Base-by-base conservation (phyloP, 306 rosid species). In the Cicer judaicum region DNA sequence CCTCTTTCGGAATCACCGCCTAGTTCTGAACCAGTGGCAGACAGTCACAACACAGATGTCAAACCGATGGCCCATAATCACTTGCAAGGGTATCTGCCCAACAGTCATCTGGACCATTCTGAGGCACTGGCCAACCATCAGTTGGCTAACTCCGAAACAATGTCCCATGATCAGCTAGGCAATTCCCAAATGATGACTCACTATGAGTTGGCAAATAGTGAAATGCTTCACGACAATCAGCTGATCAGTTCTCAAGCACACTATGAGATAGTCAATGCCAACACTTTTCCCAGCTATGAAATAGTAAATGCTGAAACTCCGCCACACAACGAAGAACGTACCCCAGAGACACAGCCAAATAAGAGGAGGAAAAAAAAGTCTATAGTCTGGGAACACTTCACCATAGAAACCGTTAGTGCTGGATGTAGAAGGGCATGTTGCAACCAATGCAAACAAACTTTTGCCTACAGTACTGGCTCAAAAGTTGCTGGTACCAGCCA, bases 401-500 rank as follows among this genome's bases (percentile, higher is more conserved):
- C 98, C 66, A 93, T 93, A 55, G 98, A 91, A 82, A 82, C 79
- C 11, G 88, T 93, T 36, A 80, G 96, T 81, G 57, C 89, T 82
- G 98, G 85, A 61, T 89, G 96, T 80, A 84, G 98, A 84, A 89
- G 98, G 77, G 98, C 98, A 5, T 89, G 84, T 80, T 93, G 98
- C 73, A 93, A 93, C 63, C 92, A 88, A 75, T 93, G 98, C 84
- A 88, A 89, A 75, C 98, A 93, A 82, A 89, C 89, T 79, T 93
- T 93, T 83, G 97, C 98, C 2, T 93, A 93, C 52, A 93, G 98
- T 82, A 93, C 97, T 1, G 98, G 98, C 75, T 78, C 96, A 19
- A 93, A 91, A 87, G 98, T 93, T 63, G 98, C 97, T 15, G 97
- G 98, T 41, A 93, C 98, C 46, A 93, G 98, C 85, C 98, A 93